Conservation (phyloP, 192 early-diverging fungal genomes). For the Entomortierella parvispora region DNA sequence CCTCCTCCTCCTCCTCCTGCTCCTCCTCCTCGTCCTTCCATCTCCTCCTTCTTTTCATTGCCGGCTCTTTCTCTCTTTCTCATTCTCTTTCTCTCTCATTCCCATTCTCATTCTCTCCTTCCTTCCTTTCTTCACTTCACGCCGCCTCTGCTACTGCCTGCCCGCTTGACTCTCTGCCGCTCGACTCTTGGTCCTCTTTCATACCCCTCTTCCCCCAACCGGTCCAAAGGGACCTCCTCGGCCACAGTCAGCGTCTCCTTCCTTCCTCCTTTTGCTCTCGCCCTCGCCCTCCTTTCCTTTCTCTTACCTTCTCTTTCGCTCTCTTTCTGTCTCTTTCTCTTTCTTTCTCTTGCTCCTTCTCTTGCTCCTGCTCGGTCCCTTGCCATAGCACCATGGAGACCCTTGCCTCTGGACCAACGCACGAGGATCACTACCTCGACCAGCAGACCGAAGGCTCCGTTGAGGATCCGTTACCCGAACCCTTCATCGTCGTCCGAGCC, state of each 20-base stretch:
- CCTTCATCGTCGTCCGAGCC: slow-evolving; percentile 58
- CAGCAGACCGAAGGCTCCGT: background rate
- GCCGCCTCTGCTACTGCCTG: background rate
- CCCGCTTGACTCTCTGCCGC: background rate
- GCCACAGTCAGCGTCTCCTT: background rate
- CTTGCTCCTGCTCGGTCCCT: background rate
- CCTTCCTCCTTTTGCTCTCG: background rate
- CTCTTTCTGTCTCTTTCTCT: background rate
- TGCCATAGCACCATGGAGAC: background rate
- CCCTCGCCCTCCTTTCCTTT: background rate
- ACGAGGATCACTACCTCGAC: background rate
- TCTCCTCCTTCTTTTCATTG: background rate
- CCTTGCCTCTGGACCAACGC: background rate
- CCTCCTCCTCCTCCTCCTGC: background rate
- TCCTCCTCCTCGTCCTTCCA: background rate
- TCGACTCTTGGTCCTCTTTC: background rate
- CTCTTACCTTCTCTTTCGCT: background rate
- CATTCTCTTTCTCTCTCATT: background rate
- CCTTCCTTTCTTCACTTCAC: background rate
- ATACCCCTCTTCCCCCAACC: background rate
- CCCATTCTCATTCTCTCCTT: background rate
- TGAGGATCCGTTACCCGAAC: slow-evolving; percentile 19
- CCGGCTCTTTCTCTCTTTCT: slow-evolving; percentile 1
- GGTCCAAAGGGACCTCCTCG: background rate
- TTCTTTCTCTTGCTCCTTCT: background rate